A percentile compares a stretch with the other conserved stretches of the same genome.
Conservation (phyloP, 2,329 filamentous ascomycete genomes). For the Stagonosporopsis tanaceti region DNA sequence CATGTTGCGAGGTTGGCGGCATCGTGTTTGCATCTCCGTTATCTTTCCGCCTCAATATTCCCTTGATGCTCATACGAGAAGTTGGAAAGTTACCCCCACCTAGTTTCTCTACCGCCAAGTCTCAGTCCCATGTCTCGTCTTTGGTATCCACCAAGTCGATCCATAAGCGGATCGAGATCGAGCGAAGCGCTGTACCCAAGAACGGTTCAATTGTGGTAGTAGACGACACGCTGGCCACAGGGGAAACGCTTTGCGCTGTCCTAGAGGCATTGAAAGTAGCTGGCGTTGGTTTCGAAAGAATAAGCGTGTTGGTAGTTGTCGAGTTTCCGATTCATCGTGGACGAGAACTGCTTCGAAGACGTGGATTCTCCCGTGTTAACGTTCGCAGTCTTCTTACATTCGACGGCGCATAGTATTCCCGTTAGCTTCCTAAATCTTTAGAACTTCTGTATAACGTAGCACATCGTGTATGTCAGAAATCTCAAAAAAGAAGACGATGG, state of each 20-base stretch:
- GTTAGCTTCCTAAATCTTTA: too few relatives aligned
- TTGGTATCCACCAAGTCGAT: neutral
- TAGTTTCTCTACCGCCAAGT: neutral
- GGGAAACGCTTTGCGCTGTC: neutral
- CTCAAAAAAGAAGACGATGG: too few relatives aligned
- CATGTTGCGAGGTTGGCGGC: neutral
- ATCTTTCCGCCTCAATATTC: neutral
- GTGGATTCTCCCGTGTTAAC: neutral
- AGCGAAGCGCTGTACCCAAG: neutral
- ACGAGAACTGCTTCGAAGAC: neutral
- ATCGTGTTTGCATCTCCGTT: neutral
- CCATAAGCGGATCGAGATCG: neutral
- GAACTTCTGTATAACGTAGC: too few relatives aligned
- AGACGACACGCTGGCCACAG: neutral
- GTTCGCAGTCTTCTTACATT: neutral
- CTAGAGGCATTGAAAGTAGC: neutral
- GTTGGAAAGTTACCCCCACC: neutral
- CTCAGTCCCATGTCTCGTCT: neutral
- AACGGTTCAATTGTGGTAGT: neutral
- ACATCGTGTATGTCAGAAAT: too few relatives aligned
- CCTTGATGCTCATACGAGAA: neutral
- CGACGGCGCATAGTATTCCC: neutral
- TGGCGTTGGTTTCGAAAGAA: neutral
- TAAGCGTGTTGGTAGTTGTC: neutral
- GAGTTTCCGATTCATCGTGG: neutral